phyloP scores from a whole-genome alignment of 2,329 filamentous ascomycete species.

The Alternaria viburni region DNA sequence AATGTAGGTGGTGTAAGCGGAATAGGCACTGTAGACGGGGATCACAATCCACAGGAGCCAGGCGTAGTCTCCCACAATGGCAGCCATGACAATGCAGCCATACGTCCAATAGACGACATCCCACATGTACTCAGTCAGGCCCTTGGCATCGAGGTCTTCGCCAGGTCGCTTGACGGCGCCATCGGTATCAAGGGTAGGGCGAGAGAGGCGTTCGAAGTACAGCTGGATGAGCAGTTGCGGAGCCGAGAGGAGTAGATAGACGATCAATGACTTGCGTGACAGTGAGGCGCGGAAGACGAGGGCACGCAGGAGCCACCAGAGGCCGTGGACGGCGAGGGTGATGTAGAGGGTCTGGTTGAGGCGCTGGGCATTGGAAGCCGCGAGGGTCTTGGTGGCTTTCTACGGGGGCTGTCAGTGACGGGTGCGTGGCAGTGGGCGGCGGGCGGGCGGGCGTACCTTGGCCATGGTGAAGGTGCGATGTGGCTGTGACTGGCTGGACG shows the following conservation, averaged over 20 bases:
- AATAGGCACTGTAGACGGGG: constrained; percentile 55
- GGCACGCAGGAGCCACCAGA: constrained; percentile 77
- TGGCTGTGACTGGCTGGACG: background rate
- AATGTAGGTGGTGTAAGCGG: constrained; percentile 55
- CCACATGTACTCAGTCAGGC: constrained; percentile 97
- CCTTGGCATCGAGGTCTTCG: constrained; percentile 85
- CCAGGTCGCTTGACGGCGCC: constrained; percentile 74
- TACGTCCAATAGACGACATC: constrained; percentile 96
- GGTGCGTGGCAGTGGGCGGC: background rate
- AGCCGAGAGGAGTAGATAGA: constrained; percentile 74
- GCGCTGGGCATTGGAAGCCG: constrained; percentile 76
- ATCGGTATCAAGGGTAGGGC: constrained; percentile 71
- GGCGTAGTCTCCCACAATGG: constrained; percentile 80
- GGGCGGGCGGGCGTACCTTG: background rate
- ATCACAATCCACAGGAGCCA: constrained; percentile 67
- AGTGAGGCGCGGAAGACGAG: constrained; percentile 68
- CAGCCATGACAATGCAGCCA: constrained; percentile 73
- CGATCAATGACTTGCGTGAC: constrained; percentile 57
- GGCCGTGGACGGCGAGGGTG: constrained; percentile 70
- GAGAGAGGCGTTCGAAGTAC: constrained; percentile 82
- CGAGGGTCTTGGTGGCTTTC: constrained; percentile 66
- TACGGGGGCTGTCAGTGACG: constrained; percentile 43
- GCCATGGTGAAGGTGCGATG: constrained; percentile 8
- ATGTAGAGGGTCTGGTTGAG: constrained; percentile 84
- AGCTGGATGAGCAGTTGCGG: constrained; percentile 83